Percentiles rank a stretch among this genome's conserved stretches.
Evolutionary conservation across 108 stramenopile species (phyloP).

Genomic region (Parietichytrium sp.): DNA sequence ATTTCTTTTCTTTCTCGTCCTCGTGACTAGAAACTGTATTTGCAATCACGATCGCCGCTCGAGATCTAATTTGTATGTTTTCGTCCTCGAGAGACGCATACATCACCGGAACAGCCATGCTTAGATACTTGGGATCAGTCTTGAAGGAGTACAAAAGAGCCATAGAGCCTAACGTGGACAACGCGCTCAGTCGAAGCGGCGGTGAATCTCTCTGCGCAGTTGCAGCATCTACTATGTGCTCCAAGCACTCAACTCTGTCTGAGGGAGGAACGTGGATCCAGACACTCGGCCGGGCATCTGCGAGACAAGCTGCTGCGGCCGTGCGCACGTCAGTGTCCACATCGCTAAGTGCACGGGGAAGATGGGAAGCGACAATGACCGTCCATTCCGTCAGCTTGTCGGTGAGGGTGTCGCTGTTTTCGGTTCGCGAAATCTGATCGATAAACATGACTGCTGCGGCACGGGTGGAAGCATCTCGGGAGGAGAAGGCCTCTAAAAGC

Average conservation of each 20-base stretch:
- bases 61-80: not conserved
- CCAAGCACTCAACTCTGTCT: not conserved
- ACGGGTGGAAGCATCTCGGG: not conserved
- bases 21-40: not conserved
- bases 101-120: not conserved
- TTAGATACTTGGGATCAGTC: not conserved
- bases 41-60: not conserved
- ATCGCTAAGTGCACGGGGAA: constrained; percentile 26
- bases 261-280: not conserved
- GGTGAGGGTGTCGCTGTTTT: not conserved
- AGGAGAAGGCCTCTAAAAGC: not conserved
- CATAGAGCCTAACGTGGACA: constrained; percentile 17
- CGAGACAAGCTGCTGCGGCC: not conserved
- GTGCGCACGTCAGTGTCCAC: constrained; percentile 7
- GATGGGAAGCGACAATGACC: not conserved
- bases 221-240: not conserved
- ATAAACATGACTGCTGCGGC: not conserved
- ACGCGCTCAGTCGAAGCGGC: too few relatives aligned
- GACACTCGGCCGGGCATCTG: not conserved
- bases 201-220: constrained; percentile 16
- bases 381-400: not conserved
- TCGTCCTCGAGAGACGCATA: not conserved
- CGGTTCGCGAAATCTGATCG: constrained; percentile 11
- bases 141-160: not conserved
- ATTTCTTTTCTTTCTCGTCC: too few relatives aligned